Percentiles rank a stretch among this genome's conserved stretches.
phyloP scores from a whole-genome alignment of 1,284 basidiomycete species.

The Cryptococcus amylolentus region DNA sequence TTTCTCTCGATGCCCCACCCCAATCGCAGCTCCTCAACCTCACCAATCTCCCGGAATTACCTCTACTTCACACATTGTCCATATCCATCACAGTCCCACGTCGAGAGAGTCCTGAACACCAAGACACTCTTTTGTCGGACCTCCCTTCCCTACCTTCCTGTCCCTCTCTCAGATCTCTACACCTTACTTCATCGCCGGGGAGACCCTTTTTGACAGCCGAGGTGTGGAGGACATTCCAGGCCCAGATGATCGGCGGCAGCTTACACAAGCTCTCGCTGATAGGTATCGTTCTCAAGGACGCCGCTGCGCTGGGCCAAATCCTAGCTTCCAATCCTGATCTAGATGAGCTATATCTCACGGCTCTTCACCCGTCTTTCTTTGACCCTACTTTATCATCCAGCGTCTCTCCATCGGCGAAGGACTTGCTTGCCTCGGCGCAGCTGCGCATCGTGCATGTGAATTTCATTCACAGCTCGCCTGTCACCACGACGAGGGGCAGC shows the following conservation, averaged over 20 bases:
- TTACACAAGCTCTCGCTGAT: conserved; percentile 33
- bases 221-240: conserved; percentile 5
- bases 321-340: conserved; percentile 15
- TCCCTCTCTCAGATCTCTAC: conserved; percentile 25
- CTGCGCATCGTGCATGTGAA: too few species aligned
- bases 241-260: conserved; percentile 3
- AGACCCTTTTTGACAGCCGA: conserved; percentile 17
- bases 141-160: conserved; percentile 27
- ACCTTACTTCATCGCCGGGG: conserved; percentile 29
- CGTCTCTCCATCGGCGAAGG: neutral
- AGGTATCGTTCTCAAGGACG: conserved; percentile 25
- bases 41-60: conserved; percentile 20
- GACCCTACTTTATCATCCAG: conserved; percentile 10
- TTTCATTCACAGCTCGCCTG: too few species aligned
- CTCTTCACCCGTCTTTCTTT: neutral
- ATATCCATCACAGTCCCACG: conserved; percentile 31
- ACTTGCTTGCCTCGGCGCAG: too few species aligned
- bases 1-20: conserved; percentile 36
- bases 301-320: conserved; percentile 13
- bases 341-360: conserved; percentile 37
- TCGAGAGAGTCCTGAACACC: conserved; percentile 6
- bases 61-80: conserved; percentile 25
- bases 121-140: conserved; percentile 12
- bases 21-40: conserved; percentile 20
- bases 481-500: too few species aligned